Base-by-base conservation (phyloP, 192 early-diverging fungal genomes). In the Chytriomyces hyalinus region DNA sequence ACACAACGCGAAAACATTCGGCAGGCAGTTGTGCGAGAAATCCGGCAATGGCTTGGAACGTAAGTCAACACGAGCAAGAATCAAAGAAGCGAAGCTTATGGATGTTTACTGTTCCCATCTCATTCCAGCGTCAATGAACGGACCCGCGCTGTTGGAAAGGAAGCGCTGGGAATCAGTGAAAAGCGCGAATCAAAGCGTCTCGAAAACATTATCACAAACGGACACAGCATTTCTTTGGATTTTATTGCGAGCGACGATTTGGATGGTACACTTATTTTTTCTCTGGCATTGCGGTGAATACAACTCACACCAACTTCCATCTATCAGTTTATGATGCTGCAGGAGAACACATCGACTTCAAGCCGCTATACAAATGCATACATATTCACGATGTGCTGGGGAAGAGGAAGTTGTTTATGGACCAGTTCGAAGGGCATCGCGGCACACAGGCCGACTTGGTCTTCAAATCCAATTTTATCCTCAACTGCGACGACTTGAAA, bases 321-420 rank as follows among this genome's bases (percentile, higher is more conserved):
- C n/a, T 15, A 13, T 0, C 60, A 73, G 71, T 73, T 7, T 75
- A 44, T 51, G 90, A 92, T 70, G 84, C 87, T n/a, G 90, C 90
- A 26, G 87, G 91, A 13, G 82, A 93, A 26, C 82, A 94, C 20
- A 89, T 99, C 65, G 96, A 98, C 77, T 95, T 99, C 85, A 92
- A 92, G 73, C 95, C 97, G 22, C 86, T 99, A 64, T 98, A 95
- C 84, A 95, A 96, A 82, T 97, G 96, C 80, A 85, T 98, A 67
- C 95, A 98, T 70, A 96, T 99, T 53, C 91, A 99, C 81, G 94
- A 95, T 68, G 94, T 95, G 26, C 90, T 99, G 10, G 96, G 96
- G 3, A 91, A 93, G 49, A 89, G 94, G 24, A 84, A 87, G 44
- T 92, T 97, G 81, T 94, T 99, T 75, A 93, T 93, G 77, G 80